Evolutionary conservation across 169 alveolate species (phyloP), one percentile per base, ranked within the genome.

Genomic region (Theileria parva): DNA sequence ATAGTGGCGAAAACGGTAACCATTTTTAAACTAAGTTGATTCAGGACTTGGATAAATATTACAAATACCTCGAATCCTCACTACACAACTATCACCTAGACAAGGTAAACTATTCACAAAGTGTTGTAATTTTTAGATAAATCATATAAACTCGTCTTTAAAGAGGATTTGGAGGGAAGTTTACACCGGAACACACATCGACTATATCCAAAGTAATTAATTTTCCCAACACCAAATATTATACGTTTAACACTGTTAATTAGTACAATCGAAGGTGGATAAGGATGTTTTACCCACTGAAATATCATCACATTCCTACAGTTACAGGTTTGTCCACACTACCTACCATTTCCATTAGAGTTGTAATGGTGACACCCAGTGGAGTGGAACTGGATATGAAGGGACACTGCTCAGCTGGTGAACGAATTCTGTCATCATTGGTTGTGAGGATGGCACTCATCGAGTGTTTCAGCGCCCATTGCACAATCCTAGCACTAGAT

Each of bases 391-490:
- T 95, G 63, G 98, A 95, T 57, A 95, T 95, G 98, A 79, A 95
- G 21, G 98, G 99, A 0, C 94, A 99, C 68, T 98, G 99, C 80
- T 97, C 99, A 0, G 99, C 99, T 17, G 99, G 99, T 8, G 95
- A 93, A 67, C 95, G 97, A 79, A 98, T 99, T 21, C 92, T 99
- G 11, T 98, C 99, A 13, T 94, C 98, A 37, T 95, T 99, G 32
- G 95, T 98, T 21, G 96, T 98, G 30, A 93, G 99, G 50, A 90
- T 98, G 73, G 99, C 99, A 6, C 88, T 99, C 44, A 99, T 99
- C 6, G 99, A 99, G 85, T 92, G 99, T 13, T 99, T 99, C 91
- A 95, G 99, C 59, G 88, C 91, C 37, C 94, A 97, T 88, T 97
- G 99, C 92, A 99, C 99, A 28, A 93, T 99, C 9, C 93, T 99